phyloP scores from a whole-genome alignment of 2,329 filamentous ascomycete species.

The Monosporascus sp. region DNA sequence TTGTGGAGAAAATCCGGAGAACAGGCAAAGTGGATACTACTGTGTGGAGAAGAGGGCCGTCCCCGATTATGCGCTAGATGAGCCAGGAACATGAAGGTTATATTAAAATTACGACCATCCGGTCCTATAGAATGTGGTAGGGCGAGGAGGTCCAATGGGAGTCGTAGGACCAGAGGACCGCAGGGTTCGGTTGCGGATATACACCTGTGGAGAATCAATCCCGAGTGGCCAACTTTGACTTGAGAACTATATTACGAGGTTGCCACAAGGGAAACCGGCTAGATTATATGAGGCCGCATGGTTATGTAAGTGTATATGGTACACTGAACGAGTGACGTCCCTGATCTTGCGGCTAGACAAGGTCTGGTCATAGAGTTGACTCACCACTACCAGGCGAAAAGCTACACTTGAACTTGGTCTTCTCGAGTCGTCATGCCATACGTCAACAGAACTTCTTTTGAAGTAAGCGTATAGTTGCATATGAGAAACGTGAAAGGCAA shows the following conservation, averaged over 20 bases:
- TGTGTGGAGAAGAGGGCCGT: slow-evolving; percentile 20
- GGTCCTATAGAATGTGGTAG: slow-evolving; percentile 19
- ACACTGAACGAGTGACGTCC: not conserved
- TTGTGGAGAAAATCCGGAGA: slow-evolving; percentile 29
- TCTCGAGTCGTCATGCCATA: not conserved
- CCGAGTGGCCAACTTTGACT: slow-evolving; percentile 18
- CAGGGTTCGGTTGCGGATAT: slow-evolving; percentile 17
- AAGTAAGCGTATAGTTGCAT: not conserved
- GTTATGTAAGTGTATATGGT: not conserved
- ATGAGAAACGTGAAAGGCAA: not conserved
- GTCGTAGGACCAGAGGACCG: slow-evolving; percentile 16
- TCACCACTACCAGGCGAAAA: not conserved
- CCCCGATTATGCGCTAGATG: slow-evolving; percentile 14
- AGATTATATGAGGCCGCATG: slow-evolving; percentile 15
- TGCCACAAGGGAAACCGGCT: slow-evolving; percentile 12
- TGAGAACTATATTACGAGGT: slow-evolving; percentile 7
- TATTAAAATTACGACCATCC: slow-evolving; percentile 14
- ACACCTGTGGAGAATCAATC: slow-evolving; percentile 23
- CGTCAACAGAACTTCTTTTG: not conserved
- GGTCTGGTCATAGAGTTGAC: not conserved
- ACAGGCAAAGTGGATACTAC: slow-evolving; percentile 20
- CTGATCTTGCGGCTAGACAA: not conserved
- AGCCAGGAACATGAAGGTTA: slow-evolving; percentile 22
- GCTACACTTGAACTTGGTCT: not conserved
- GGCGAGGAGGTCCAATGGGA: slow-evolving; percentile 15